Percentiles rank a stretch among this genome's conserved stretches.
These are phyloP conservation scores for Buxus sempervirens DNA, from an alignment of 164 flowering plant genomes.

Conservation along the genomic window DNA sequence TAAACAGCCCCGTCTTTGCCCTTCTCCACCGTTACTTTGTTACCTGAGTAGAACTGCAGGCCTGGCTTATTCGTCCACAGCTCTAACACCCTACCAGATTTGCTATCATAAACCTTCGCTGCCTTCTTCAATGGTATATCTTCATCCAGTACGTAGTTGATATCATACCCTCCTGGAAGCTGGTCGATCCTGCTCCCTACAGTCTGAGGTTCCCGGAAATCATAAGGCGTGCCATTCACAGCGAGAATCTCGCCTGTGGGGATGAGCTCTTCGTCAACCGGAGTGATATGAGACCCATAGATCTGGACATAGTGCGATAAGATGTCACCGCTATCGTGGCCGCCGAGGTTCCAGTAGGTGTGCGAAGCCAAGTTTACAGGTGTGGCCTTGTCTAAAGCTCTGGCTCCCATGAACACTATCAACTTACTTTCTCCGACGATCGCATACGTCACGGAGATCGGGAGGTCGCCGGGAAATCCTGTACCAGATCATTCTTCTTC, in stretches of 20 bases:
- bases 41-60: slow-evolving; percentile 62
- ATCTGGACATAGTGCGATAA: slow-evolving; percentile 50
- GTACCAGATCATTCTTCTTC: no score
- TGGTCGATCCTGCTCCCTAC: slow-evolving; percentile 46
- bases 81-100: slow-evolving; percentile 57
- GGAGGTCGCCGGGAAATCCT: slow-evolving; percentile 71
- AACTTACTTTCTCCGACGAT: slow-evolving; percentile 28
- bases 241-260: slow-evolving; percentile 67
- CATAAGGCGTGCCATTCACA: slow-evolving; percentile 65
- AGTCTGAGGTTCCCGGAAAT: slow-evolving; percentile 42
- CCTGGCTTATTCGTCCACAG: slow-evolving; percentile 56
- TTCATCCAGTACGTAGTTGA: slow-evolving; percentile 59
- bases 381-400: slow-evolving; percentile 55
- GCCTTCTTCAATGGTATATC: slow-evolving; percentile 27
- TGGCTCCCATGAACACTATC: slow-evolving; percentile 46
- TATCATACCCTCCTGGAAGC: slow-evolving; percentile 58
- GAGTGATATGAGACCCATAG: slow-evolving; percentile 55
- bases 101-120: slow-evolving; percentile 42
- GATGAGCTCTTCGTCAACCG: slow-evolving; percentile 52
- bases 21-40: slow-evolving; percentile 30
- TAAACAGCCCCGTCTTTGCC: slow-evolving; percentile 70
- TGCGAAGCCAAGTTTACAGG: slow-evolving; percentile 72
- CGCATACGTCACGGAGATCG: slow-evolving; percentile 38
- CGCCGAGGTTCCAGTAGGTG: slow-evolving; percentile 75
- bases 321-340: slow-evolving; percentile 61